Evolutionary conservation across 2,329 filamentous ascomycete species (phyloP), one percentile per base, ranked within the genome.

Genomic region (Sporothrix phasma): DNA sequence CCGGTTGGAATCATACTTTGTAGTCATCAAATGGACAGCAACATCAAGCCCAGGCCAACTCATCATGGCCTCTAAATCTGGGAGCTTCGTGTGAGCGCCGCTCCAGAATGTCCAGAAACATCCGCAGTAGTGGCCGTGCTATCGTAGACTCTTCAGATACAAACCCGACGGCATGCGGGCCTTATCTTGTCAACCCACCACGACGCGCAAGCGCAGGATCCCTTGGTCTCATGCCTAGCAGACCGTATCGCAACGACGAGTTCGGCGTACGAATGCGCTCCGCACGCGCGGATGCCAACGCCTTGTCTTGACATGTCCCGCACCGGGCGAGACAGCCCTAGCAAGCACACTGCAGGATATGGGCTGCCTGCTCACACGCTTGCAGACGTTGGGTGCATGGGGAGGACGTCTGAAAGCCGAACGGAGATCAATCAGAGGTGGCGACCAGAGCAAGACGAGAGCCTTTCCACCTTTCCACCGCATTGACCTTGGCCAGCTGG

Each of bases 231-330:
- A 47, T 47, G 26, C 26, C 45, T 47, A 4, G 11, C 8, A 15
- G 45, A 13, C 45, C 45, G 45, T 17, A 26, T 8, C 19, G 19
- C 43, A 15, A 3, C 31, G 8, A 19, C n/a, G 26, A 15, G 5
- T 8, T 37, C 34, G 5, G 7, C 10, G 3, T 15, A 15, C 24
- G 2, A 37, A 37, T 37, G 34, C 10, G 15, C 51, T 39, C 51
- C 51, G 51, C 51, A 56, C 34, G 24, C 24, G 37, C 24, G 24
- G 17, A 6, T 11, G 17, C 37, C 56, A 11, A 45, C 56, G 56
- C 56, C 56, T 39, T 59, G 45, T 26, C 10, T 59, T 59, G 56
- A 59, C 56, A 59, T 45, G 56, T 26, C 24, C 56, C 39, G 37
- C 11, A 7, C 51, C 19, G 13, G 31, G 11, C n/a, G 22, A 15